Evolutionary conservation across 805 yeast genomes (phyloP).

Genomic region (Candida coquimbonensis): DNA sequence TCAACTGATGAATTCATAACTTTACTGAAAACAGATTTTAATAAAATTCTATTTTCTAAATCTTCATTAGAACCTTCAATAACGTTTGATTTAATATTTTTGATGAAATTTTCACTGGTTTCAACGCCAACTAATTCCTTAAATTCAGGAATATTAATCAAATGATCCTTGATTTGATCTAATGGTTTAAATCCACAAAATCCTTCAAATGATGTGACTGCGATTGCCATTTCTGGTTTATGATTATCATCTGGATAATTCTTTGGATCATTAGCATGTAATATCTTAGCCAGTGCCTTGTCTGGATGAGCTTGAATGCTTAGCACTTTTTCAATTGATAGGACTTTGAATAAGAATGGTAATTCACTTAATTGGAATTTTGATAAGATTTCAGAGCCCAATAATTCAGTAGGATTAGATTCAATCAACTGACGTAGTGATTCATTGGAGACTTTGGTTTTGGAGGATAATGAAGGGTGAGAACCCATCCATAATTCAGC

Average conservation of each 20-base stretch:
- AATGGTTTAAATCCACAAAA: constrained; percentile 97
- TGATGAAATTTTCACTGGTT: constrained; percentile 44
- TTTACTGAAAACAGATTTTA: constrained; percentile 70
- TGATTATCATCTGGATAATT: constrained; percentile 98
- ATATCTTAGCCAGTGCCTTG: constrained; percentile 67
- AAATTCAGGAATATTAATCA: constrained; percentile 73
- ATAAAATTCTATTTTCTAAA: constrained; percentile 48
- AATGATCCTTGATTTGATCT: constrained; percentile 60
- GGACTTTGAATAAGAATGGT: constrained; percentile 90
- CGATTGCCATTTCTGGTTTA: constrained; percentile 99
- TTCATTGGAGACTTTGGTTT: constrained; percentile 38
- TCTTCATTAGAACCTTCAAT: constrained; percentile 44
- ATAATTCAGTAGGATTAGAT: constrained; percentile 46
- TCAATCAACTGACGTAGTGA: constrained; percentile 62
- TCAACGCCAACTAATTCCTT: constrained; percentile 60
- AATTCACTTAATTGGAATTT: constrained; percentile 69
- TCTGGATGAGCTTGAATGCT: constrained; percentile 98
- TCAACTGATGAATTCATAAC: constrained; percentile 79
- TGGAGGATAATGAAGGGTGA: constrained; percentile 87
- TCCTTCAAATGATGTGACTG: constrained; percentile 92
- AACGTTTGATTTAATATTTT: constrained; percentile 29
- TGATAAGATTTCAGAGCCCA: constrained; percentile 51
- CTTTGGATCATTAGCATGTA: constrained; percentile 79
- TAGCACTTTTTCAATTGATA: constrained; percentile 87
- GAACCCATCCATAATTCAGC: constrained; percentile 99